A percentile compares a stretch with the other conserved stretches of the same genome.
Conservation (phyloP, 257 asterid genomes). For the Solanum gracilifrons region DNA sequence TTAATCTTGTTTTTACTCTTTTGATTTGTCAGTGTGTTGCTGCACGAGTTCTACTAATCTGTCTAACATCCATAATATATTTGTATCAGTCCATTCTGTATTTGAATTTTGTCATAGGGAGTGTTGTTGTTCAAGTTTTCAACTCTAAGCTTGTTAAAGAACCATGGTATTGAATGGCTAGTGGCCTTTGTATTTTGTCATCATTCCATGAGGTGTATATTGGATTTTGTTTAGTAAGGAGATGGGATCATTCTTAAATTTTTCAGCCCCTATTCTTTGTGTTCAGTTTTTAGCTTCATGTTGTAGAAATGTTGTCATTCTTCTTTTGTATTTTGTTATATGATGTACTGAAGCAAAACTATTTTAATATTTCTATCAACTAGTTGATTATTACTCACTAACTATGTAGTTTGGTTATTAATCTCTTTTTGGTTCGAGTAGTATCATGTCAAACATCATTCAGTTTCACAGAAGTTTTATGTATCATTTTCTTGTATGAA, state of each 20-base stretch:
- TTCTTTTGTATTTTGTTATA: not conserved
- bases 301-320: no score
- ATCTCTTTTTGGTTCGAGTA: not conserved
- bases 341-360: not conserved
- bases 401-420: not conserved
- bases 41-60: not conserved
- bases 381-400: not conserved
- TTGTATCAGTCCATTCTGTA: not conserved
- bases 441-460: not conserved
- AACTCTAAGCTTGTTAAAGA: not conserved
- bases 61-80: not conserved
- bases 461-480: not conserved
- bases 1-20: slow-evolving; percentile 4
- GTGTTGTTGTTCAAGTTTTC: not conserved
- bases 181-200: not conserved
- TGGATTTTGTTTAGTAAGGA: not conserved
- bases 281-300: not conserved
- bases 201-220: not conserved
- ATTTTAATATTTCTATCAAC: not conserved
- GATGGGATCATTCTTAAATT: not conserved
- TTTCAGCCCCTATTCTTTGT: not conserved
- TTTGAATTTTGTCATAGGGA: not conserved
- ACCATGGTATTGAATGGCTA: not conserved
- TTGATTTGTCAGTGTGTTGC: not conserved
- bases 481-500: not conserved